Conservation (phyloP, 2,329 filamentous ascomycete species). For the Teratosphaeriaceae sp. region DNA sequence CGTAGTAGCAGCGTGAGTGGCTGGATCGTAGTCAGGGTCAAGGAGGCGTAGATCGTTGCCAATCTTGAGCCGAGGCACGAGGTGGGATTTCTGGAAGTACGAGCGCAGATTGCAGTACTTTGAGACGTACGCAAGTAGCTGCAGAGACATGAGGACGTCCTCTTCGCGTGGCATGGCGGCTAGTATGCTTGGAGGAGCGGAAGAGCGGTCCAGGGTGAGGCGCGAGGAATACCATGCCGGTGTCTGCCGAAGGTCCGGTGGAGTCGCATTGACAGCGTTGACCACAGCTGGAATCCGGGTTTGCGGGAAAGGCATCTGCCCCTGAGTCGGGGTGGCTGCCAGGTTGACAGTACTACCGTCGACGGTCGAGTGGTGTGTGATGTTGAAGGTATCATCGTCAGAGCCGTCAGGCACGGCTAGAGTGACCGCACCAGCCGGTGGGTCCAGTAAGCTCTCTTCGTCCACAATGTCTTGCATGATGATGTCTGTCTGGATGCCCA, state of each 20-base stretch:
- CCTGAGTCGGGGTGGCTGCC: slow-evolving; percentile 57
- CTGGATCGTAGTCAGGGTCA: slow-evolving; percentile 57
- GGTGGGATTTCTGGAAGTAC: slow-evolving; percentile 91
- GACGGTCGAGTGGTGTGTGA: slow-evolving; percentile 75
- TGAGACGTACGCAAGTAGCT: slow-evolving; percentile 92
- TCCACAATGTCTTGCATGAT: slow-evolving; percentile 86
- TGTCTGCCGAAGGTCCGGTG: slow-evolving; percentile 64
- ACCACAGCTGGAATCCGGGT: slow-evolving; percentile 44
- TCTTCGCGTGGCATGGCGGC: slow-evolving; percentile 94
- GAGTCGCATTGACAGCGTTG: slow-evolving; percentile 62
- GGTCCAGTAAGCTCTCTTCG: slow-evolving; percentile 67
- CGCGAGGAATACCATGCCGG: slow-evolving; percentile 24
- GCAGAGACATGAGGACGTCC: slow-evolving; percentile 95
- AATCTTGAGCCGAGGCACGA: slow-evolving; percentile 88
- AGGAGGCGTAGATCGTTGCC: slow-evolving; percentile 75
- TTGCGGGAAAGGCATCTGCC: slow-evolving; percentile 22
- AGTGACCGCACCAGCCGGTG: slow-evolving; percentile 61
- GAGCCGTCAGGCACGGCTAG: slow-evolving; percentile 71
- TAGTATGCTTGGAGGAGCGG: slow-evolving; percentile 56
- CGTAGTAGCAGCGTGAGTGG: slow-evolving; percentile 27
- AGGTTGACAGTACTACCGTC: slow-evolving; percentile 82
- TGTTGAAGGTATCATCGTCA: slow-evolving; percentile 88
- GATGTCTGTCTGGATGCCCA: slow-evolving; percentile 73
- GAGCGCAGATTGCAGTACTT: slow-evolving; percentile 96
- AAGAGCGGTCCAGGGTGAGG: slow-evolving; percentile 18